phyloP scores from a whole-genome alignment of 345 rosid genomes.

The Arabidopsis arenosa region DNA sequence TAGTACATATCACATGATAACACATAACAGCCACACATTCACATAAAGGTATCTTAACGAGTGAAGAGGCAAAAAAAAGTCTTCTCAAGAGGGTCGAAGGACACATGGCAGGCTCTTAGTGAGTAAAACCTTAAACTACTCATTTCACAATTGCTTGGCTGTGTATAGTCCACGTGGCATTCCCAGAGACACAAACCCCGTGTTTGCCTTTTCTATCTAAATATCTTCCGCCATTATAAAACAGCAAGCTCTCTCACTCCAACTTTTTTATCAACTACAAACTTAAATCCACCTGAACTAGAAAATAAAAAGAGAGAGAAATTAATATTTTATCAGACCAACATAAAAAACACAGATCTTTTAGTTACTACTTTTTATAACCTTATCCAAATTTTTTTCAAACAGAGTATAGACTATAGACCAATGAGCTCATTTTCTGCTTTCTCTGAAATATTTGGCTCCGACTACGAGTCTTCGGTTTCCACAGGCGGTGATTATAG shows the following conservation, averaged over 20 bases:
- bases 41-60: not conserved
- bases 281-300: conserved; percentile 25
- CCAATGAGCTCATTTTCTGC: conserved; percentile 22
- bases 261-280: conserved; percentile 27
- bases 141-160: not conserved
- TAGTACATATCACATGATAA: too few relatives aligned
- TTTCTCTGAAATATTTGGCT: conserved; percentile 29
- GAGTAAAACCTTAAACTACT: not conserved
- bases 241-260: conserved; percentile 9
- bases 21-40: not conserved
- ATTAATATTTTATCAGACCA: conserved; percentile 4
- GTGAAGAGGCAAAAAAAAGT: not conserved
- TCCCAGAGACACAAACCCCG: not conserved
- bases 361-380: not conserved
- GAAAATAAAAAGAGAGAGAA: not conserved
- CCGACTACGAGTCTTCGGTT: conserved; percentile 44
- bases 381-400: not conserved
- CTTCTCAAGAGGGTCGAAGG: not conserved
- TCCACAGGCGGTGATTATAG: conserved; percentile 41
- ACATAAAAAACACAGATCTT: not conserved
- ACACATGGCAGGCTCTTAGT: not conserved
- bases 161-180: not conserved
- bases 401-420: not conserved
- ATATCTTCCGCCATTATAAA: conserved; percentile 21
- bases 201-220: not conserved